Evolutionary conservation across 495 filamentous ascomycete species (phyloP).

Genomic region (Penicillium salamii): DNA sequence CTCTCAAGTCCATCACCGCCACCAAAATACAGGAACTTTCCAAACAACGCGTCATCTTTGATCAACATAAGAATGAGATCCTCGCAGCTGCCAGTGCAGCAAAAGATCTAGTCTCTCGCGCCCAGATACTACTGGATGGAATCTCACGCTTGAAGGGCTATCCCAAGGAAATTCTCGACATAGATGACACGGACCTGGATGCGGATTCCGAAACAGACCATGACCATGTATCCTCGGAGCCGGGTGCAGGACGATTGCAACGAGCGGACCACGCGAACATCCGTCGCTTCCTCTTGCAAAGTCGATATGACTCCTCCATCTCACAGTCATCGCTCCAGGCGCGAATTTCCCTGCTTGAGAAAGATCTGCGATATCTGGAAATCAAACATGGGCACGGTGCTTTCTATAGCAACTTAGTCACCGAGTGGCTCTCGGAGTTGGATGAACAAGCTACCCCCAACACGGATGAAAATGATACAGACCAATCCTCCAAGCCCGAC

Average conservation of each 20-base stretch:
- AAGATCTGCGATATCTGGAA: conserved; percentile 49
- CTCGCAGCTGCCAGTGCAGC: conserved; percentile 24
- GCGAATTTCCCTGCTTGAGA: conserved; percentile 49
- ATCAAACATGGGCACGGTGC: conserved; percentile 58
- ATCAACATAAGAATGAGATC: conserved; percentile 36
- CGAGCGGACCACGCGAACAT: conserved; percentile 35
- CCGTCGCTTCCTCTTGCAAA: conserved; percentile 54
- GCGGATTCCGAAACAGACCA: conserved; percentile 12
- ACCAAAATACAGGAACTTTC: conserved; percentile 63
- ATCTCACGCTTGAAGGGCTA: conserved; percentile 37
- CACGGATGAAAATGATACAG: conserved; percentile 5
- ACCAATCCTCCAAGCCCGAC: conserved; percentile 2
- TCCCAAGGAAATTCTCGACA: conserved; percentile 36
- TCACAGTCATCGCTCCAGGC: conserved; percentile 40
- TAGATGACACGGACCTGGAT: conserved; percentile 33
- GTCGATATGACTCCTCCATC: conserved; percentile 54
- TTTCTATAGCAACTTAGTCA: conserved; percentile 60
- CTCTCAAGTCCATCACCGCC: conserved; percentile 61
- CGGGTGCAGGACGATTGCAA: conserved; percentile 15
- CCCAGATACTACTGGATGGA: conserved; percentile 35
- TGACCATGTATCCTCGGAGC: conserved; percentile 4
- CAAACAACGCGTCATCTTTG: conserved; percentile 55
- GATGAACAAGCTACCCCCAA: conserved; percentile 16
- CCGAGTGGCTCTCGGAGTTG: conserved; percentile 54
- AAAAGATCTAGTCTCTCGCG: conserved; percentile 26